Percentiles rank a stretch among this genome's conserved stretches.
phyloP scores from a whole-genome alignment of 1,139 yeast genomes.

The Keqinozyma sinolaborantium region DNA sequence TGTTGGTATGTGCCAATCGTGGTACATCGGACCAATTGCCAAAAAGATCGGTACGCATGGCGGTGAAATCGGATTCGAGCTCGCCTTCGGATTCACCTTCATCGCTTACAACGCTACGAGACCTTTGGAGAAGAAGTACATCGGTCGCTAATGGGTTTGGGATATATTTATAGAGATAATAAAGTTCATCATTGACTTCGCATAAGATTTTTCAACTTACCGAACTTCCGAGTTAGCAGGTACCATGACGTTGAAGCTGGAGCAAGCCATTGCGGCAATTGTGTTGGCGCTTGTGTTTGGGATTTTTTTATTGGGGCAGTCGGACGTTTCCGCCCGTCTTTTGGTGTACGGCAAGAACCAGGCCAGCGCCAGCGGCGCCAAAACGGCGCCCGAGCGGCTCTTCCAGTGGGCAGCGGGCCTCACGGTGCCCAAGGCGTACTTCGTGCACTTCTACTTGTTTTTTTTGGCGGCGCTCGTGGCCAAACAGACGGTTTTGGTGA shows the following conservation, averaged over 20 bases:
- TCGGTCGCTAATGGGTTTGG: constrained; percentile 47
- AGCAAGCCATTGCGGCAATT: constrained; percentile 10
- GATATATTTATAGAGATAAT: too few species aligned
- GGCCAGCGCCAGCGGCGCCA: constrained; percentile 1
- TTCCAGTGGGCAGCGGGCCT: constrained; percentile 6
- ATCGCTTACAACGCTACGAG: constrained; percentile 59
- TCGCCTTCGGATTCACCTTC: constrained; percentile 68
- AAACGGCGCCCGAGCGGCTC: constrained; percentile 1
- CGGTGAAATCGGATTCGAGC: constrained; percentile 87
- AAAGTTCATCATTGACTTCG: too few species aligned
- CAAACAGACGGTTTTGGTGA: constrained; percentile 6
- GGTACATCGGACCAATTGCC: constrained; percentile 76
- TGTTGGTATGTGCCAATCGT: constrained; percentile 80
- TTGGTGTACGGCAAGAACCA: constrained; percentile 12
- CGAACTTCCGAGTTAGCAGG: too few species aligned
- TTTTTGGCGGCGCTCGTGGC: constrained; percentile 15
- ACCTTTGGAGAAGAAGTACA: constrained; percentile 67
- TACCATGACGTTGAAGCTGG: constrained; percentile 3
- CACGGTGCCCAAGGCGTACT: constrained; percentile 49
- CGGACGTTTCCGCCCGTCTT: constrained; percentile 6
- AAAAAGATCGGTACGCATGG: constrained; percentile 59
- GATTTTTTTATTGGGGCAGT: constrained; percentile 8
- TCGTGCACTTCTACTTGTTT: constrained; percentile 44
- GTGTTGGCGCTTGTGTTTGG: constrained; percentile 5
- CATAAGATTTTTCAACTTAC: too few species aligned